A percentile compares a stretch with the other conserved stretches of the same genome.
phyloP scores from a whole-genome alignment of 176 grass and related monocot species.

The Oryza officinalis region DNA sequence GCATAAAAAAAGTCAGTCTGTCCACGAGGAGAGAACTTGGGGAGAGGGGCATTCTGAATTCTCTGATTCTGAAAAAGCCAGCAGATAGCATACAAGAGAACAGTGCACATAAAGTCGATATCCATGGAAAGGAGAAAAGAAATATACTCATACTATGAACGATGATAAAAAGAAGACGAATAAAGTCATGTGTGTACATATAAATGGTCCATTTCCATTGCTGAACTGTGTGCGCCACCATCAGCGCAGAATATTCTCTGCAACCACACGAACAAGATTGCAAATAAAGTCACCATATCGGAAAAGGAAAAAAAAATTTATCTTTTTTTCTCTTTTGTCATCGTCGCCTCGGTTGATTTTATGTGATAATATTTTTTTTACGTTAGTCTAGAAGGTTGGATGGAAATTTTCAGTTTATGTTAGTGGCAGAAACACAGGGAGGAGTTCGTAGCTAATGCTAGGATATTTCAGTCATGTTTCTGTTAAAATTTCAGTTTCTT shows the following conservation, averaged over 20 bases:
- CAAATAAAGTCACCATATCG: not conserved
- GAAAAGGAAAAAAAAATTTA: not conserved
- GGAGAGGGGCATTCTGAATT: not conserved
- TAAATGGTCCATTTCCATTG: not conserved
- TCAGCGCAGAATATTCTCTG: constrained; percentile 16
- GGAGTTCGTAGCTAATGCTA: not conserved
- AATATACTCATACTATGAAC: not conserved
- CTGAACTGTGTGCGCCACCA: not conserved
- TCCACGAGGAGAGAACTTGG: not conserved
- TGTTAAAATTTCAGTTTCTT: not conserved
- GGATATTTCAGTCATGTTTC: not conserved
- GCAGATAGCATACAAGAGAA: not conserved
- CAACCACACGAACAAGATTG: not conserved
- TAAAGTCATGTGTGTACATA: not conserved
- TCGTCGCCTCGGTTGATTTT: not conserved
- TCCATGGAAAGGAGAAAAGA: not conserved
- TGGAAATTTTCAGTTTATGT: not conserved
- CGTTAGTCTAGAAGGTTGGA: not conserved
- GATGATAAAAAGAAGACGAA: not conserved
- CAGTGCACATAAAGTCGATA: not conserved
- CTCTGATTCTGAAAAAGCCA: constrained; percentile 12
- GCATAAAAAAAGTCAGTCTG: not conserved
- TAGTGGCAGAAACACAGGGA: not conserved
- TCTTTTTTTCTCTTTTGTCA: not conserved
- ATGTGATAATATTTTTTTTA: not conserved